phyloP scores from a whole-genome alignment of 176 grass and related monocot genomes.

The Avena sativa region DNA sequence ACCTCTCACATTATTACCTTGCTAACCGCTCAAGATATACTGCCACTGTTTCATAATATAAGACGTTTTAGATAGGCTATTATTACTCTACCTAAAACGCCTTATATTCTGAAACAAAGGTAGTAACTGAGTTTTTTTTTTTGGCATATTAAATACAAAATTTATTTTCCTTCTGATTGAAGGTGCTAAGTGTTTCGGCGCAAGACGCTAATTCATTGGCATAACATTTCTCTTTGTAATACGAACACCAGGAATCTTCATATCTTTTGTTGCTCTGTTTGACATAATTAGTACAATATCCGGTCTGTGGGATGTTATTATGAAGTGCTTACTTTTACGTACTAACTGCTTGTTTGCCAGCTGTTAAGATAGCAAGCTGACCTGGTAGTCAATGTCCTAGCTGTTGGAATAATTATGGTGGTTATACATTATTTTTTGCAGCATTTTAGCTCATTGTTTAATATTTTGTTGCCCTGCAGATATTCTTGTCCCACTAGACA shows the following conservation, averaged over 20 bases:
- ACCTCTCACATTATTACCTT: background rate
- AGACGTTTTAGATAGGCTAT: no score
- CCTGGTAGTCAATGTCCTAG: background rate
- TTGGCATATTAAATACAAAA: background rate
- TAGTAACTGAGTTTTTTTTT: background rate
- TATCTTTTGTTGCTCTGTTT: background rate
- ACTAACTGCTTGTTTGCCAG: background rate
- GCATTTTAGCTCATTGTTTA: background rate
- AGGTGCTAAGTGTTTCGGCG: background rate
- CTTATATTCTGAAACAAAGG: no score
- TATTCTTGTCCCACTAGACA: slow-evolving; percentile 96
- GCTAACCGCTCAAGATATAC: background rate
- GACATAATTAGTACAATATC: slow-evolving; percentile 19
- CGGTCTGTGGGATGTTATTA: slow-evolving; percentile 15
- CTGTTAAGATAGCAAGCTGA: background rate
- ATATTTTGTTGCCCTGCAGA: slow-evolving; percentile 51
- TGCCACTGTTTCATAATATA: no score
- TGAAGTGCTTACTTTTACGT: background rate
- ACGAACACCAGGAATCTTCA: background rate
- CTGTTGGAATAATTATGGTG: background rate
- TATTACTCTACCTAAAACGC: no score
- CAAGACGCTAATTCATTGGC: background rate
- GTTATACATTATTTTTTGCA: slow-evolving; percentile 19
- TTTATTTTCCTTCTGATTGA: background rate
- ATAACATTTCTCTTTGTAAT: background rate